phyloP scores from a whole-genome alignment of 2,329 filamentous ascomycete species.

The Colletotrichum acutatum region DNA sequence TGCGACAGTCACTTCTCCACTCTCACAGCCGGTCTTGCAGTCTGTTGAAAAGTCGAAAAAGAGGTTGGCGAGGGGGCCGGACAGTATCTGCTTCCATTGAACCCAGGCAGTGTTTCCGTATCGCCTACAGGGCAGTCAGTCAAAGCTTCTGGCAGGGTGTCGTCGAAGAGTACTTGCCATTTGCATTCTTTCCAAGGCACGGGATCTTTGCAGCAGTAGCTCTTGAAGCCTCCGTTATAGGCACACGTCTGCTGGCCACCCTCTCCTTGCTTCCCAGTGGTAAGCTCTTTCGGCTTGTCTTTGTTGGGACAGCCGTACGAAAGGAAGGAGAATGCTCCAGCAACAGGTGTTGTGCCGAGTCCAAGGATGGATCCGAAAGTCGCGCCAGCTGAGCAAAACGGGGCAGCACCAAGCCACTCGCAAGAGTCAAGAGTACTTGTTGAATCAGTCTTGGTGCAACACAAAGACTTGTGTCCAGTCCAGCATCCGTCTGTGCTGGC shows the following conservation, averaged over 20 bases:
- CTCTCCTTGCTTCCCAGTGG: neutral
- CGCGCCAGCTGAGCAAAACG: neutral
- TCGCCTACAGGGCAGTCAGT: neutral
- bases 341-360: neutral
- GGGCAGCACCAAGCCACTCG: neutral
- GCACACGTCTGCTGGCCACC: neutral
- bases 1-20: neutral
- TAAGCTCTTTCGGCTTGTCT: neutral
- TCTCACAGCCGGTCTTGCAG: neutral
- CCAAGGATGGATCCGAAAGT: neutral
- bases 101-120: neutral
- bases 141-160: neutral
- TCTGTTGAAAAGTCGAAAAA: neutral
- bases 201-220: neutral
- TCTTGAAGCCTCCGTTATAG: neutral
- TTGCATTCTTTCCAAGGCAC: neutral
- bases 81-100: neutral
- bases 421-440: neutral
- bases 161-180: neutral
- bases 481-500: neutral
- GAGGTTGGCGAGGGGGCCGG: neutral
- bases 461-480: neutral
- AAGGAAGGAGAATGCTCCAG: neutral
- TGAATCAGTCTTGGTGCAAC: neutral
- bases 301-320: neutral